These are phyloP conservation scores for Striga hermonthica DNA, from an alignment of 305 asterid species.

Conservation along the genomic window DNA sequence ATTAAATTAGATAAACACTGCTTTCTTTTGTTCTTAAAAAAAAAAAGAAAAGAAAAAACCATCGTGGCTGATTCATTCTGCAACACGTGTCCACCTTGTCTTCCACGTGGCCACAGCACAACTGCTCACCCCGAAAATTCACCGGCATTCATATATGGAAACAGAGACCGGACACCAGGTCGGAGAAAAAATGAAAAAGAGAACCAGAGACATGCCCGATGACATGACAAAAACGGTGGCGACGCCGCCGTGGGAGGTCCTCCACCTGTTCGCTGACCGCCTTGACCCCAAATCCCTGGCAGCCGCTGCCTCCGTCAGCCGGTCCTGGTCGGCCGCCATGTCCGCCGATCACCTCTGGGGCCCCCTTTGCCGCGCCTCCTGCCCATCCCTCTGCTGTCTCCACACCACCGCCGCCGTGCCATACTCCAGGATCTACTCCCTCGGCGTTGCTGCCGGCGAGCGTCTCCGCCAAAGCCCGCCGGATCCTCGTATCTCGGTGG, in stretches of 20 bases:
- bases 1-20: too few relatives aligned
- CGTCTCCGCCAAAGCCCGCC: conserved; percentile 46
- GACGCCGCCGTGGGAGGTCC: conserved; percentile 55
- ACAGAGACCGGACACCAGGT: too few relatives aligned
- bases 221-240: conserved; percentile 8
- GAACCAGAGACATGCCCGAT: too few relatives aligned
- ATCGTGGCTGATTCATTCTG: too few relatives aligned
- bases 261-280: conserved; percentile 51
- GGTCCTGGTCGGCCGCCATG: conserved; percentile 58
- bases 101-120: too few relatives aligned
- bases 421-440: conserved; percentile 48
- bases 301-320: conserved; percentile 58
- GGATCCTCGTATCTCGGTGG: conserved; percentile 48
- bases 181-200: too few relatives aligned
- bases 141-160: too few relatives aligned
- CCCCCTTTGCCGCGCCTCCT: conserved; percentile 51
- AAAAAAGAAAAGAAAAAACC: too few relatives aligned
- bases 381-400: conserved; percentile 65
- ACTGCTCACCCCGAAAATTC: too few relatives aligned
- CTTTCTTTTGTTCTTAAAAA: too few relatives aligned
- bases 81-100: too few relatives aligned
- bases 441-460: conserved; percentile 48
- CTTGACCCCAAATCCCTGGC: conserved; percentile 64
- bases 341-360: conserved; percentile 77
- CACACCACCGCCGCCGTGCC: conserved; percentile 36